Conservation (phyloP, 208 protist genomes). For the Herpetomonas samuelpessoai region DNA sequence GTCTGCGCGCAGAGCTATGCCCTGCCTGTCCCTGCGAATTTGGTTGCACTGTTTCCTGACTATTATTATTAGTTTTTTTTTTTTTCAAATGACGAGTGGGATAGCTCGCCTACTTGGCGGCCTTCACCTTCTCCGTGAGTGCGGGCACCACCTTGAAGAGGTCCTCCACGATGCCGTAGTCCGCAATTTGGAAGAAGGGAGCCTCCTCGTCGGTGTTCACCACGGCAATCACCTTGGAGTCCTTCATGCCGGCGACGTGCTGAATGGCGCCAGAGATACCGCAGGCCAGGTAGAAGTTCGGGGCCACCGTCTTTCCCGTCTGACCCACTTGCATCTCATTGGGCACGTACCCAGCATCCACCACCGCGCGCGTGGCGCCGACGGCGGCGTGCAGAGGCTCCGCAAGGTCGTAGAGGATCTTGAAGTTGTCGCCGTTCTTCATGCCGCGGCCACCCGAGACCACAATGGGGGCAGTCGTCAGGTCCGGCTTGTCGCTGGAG, state of each 20-base stretch:
- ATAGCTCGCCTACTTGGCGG: slow-evolving; percentile 21
- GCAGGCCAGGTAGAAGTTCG: slow-evolving; percentile 97
- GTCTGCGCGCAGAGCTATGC: no score
- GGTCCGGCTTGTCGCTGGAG: slow-evolving; percentile 91
- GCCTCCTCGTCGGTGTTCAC: slow-evolving; percentile 98
- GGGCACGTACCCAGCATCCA: slow-evolving; percentile 92
- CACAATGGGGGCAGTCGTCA: slow-evolving; percentile 89
- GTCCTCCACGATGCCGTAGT: slow-evolving; percentile 97
- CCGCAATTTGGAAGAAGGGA: slow-evolving; percentile 97
- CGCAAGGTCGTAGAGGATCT: slow-evolving; percentile 95
- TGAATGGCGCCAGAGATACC: slow-evolving; percentile 97
- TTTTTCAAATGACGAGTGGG: background rate
- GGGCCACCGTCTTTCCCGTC: slow-evolving; percentile 98
- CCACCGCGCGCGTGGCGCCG: slow-evolving; percentile 97
- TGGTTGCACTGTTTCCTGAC: no score
- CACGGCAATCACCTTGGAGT: slow-evolving; percentile 96
- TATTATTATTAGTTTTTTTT: slow-evolving; percentile 10
- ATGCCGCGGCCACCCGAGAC: slow-evolving; percentile 96
- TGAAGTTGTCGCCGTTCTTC: slow-evolving; percentile 97
- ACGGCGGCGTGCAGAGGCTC: slow-evolving; percentile 92
- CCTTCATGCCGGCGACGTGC: slow-evolving; percentile 98
- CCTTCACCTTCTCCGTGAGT: slow-evolving; percentile 86
- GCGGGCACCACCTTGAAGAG: slow-evolving; percentile 95
- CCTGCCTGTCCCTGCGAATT: no score
- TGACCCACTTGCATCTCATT: slow-evolving; percentile 98